A percentile compares a stretch with the other conserved stretches of the same genome.
phyloP scores from a whole-genome alignment of 768 basidiomycete species.

The Suillus placidus region DNA sequence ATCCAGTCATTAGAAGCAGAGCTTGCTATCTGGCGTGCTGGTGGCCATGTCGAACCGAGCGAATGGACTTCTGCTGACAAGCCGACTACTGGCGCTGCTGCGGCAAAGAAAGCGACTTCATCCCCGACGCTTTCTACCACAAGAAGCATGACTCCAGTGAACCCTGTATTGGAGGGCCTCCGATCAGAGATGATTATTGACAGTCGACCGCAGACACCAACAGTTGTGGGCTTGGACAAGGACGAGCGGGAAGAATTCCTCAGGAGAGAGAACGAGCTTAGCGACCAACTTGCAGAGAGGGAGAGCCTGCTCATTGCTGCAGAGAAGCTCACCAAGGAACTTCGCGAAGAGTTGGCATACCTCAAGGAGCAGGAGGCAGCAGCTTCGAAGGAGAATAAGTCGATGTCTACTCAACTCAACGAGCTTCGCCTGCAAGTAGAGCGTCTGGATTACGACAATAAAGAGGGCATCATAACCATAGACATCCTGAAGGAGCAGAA shows the following conservation, averaged over 20 bases:
- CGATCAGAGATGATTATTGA: constrained; percentile 60
- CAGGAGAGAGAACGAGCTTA: constrained; percentile 94
- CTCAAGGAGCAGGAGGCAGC: constrained; percentile 88
- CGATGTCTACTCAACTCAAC: constrained; percentile 90
- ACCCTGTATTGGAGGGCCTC: constrained; percentile 72
- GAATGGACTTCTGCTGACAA: constrained; percentile 82
- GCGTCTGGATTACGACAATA: constrained; percentile 92
- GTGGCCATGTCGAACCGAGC: constrained; percentile 79
- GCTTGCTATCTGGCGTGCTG: constrained; percentile 84
- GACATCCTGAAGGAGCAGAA: constrained; percentile 97
- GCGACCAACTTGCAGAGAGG: constrained; percentile 89
- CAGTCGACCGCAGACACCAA: constrained; percentile 91
- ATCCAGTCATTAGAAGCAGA: constrained; percentile 92
- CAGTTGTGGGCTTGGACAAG: constrained; percentile 85
- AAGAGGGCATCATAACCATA: constrained; percentile 89
- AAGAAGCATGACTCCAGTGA: constrained; percentile 74
- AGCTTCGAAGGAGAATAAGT: constrained; percentile 88
- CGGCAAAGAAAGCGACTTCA: constrained; percentile 49
- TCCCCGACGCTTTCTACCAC: constrained; percentile 70
- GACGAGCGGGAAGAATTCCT: constrained; percentile 98
- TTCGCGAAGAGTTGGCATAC: constrained; percentile 86
- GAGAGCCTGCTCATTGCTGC: constrained; percentile 79
- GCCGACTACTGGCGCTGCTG: constrained; percentile 43
- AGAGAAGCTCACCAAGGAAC: constrained; percentile 85
- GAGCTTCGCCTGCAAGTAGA: constrained; percentile 92